phyloP scores from a whole-genome alignment of 768 basidiomycete species.

The Tricholoma terreum region DNA sequence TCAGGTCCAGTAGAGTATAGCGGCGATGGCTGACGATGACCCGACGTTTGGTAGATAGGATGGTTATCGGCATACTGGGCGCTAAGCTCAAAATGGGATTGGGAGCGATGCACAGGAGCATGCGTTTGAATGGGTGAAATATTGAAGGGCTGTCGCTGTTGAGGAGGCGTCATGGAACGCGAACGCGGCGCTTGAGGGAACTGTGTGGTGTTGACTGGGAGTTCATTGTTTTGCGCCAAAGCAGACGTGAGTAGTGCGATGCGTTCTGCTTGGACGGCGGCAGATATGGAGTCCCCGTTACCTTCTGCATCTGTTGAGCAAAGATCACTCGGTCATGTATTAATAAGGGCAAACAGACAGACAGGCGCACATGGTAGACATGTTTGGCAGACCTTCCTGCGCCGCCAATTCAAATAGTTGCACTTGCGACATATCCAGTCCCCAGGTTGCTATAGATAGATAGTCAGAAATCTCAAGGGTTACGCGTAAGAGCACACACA shows the following conservation, averaged over 20 bases:
- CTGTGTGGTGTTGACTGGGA: constrained; percentile 10
- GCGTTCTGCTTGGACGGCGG: constrained; percentile 81
- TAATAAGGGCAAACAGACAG: constrained; percentile 4
- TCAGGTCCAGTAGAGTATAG: constrained; percentile 36
- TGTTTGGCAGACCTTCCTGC: constrained; percentile 87
- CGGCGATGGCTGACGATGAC: constrained; percentile 39
- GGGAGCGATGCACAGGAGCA: constrained; percentile 46
- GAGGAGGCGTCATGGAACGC: constrained; percentile 46
- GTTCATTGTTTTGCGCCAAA: constrained; percentile 58
- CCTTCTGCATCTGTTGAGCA: constrained; percentile 69
- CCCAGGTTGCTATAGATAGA: constrained; percentile 55
- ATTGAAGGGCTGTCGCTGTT: constrained; percentile 37
- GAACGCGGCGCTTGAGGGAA: constrained; percentile 31
- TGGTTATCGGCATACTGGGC: constrained; percentile 35
- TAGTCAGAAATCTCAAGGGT: constrained; percentile 1
- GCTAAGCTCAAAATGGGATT: constrained; percentile 49
- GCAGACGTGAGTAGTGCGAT: constrained; percentile 78
- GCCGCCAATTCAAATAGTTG: constrained; percentile 84
- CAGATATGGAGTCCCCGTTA: constrained; percentile 83
- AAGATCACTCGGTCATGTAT: constrained; percentile 5
- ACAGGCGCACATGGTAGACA: constrained; percentile 71
- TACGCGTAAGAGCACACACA: constrained; percentile 41
- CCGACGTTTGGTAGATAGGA: constrained; percentile 70
- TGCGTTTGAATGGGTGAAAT: constrained; percentile 29
- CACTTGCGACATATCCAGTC: constrained; percentile 85